phyloP scores from a whole-genome alignment of 164 flowering plant species.

The Magnolia changhungtana region DNA sequence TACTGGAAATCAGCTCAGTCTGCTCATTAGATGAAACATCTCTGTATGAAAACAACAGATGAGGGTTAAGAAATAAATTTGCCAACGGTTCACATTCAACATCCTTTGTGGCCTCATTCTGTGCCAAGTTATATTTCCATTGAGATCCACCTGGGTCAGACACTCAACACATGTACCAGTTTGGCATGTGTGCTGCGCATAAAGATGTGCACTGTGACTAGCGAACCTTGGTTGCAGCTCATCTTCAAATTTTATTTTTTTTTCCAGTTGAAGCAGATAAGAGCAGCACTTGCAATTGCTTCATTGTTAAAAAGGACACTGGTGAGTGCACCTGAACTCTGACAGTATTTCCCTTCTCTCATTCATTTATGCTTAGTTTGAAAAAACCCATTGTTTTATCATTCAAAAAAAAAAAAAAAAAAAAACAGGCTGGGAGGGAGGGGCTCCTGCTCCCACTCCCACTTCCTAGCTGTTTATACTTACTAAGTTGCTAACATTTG shows the following conservation, averaged over 20 bases:
- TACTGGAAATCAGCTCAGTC: not conserved
- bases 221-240: no score
- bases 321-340: slow-evolving; percentile 44
- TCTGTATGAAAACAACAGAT: not conserved
- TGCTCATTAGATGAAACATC: not conserved
- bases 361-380: not conserved
- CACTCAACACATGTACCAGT: not conserved
- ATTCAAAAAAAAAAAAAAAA: no score
- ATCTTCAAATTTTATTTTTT: not conserved
- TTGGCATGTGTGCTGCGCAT: not conserved
- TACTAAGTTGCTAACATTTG: not conserved
- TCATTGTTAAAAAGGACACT: slow-evolving; percentile 77
- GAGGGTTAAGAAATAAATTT: no score
- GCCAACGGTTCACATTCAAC: not conserved
- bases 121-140: not conserved
- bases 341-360: not conserved
- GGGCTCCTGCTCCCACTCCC: no score
- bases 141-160: not conserved
- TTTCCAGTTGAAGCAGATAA: slow-evolving; percentile 85
- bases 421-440: no score
- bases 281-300: slow-evolving; percentile 90
- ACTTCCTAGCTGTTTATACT: no score
- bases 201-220: no score
- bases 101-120: not conserved
- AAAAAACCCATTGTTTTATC: no score